These are phyloP conservation scores for Colletotrichum eleusines DNA, from an alignment of 2,329 filamentous ascomycete genomes.

Conservation along the genomic window DNA sequence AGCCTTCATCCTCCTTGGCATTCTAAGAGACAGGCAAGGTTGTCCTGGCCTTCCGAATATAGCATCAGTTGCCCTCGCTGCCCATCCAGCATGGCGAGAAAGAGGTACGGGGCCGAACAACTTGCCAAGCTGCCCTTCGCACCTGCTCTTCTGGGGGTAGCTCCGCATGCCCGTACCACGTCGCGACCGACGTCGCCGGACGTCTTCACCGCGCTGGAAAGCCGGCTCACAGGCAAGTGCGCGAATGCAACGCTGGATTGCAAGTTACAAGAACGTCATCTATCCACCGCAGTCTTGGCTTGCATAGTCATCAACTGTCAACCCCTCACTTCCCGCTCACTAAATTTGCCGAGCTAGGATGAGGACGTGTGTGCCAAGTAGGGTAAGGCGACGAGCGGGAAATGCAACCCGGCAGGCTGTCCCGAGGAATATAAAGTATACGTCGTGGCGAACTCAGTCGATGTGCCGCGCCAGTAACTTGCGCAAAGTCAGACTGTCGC, in stretches of 20 bases:
- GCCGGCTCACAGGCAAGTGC: background rate
- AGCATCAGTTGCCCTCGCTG: constrained; percentile 20
- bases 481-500: background rate
- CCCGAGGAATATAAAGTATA: background rate
- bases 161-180: constrained; percentile 25
- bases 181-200: constrained; percentile 18
- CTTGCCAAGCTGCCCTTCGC: constrained; percentile 12
- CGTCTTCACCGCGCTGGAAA: background rate
- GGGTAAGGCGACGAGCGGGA: background rate
- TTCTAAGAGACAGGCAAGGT: background rate
- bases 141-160: constrained; percentile 38
- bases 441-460: background rate
- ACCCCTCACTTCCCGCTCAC: constrained; percentile 31
- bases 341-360: constrained; percentile 1
- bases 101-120: background rate
- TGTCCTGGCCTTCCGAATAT: background rate
- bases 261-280: constrained; percentile 21
- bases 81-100: constrained; percentile 8
- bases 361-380: background rate
- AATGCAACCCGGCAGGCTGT: background rate
- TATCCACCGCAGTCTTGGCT: constrained; percentile 28
- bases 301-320: constrained; percentile 24
- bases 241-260: background rate
- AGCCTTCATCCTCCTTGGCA: background rate
- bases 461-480: background rate